Evolutionary conservation across 2,329 filamentous ascomycete genomes (phyloP), one percentile per base, ranked within the genome.

Genomic region (Epichloe uncinata): DNA sequence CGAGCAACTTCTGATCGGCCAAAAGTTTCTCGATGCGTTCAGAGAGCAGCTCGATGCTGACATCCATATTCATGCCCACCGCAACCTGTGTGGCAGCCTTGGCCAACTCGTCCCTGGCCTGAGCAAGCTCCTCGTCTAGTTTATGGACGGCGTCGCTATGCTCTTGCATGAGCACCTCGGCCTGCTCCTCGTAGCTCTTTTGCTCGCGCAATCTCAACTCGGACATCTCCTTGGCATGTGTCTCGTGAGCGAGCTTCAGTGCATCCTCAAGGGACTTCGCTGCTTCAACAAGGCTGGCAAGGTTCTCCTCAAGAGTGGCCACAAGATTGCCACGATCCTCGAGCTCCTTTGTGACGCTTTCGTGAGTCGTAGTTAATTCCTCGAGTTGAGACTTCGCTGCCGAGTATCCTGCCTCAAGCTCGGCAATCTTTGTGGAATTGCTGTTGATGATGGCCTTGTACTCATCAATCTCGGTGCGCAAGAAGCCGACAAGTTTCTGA

Each of bases 401-500:
- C 34, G 76, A 66, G 61, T 94, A 84, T 4, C 83, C 78, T 55
- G 82, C 69, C 65, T 95, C 88, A 13, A 95, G 73, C 55, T 85
- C 78, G 3, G 81, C 74, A 33, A 95, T 81, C 58, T 82, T 86
- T 38, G 75, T 63, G 12, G 81, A 73, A 58, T 90, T 87, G 56
- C 72, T 75, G 54, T 77, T 75, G 58, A 94, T 83, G 37, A 85
- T 78, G 3, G 75, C 70, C 68, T 86, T 90, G 68, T 95, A 89
- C 61, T 88, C 82, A 47, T 90, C 81, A 48, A 96, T 83, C 62
- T 95, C 84, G 52, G 69, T 74, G 54, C 85, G 84, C 41, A 96
- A 68, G 42, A 72, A 73, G 36, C 73, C 69, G 35, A 86, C 69
- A 45, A 82, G 68, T 36, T 77, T 72, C 51, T 82, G 70, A 53